Percentiles rank a stretch among this genome's conserved stretches.
Evolutionary conservation across 2,329 filamentous ascomycete genomes (phyloP).

Genomic region (Diaporthe longicolla): DNA sequence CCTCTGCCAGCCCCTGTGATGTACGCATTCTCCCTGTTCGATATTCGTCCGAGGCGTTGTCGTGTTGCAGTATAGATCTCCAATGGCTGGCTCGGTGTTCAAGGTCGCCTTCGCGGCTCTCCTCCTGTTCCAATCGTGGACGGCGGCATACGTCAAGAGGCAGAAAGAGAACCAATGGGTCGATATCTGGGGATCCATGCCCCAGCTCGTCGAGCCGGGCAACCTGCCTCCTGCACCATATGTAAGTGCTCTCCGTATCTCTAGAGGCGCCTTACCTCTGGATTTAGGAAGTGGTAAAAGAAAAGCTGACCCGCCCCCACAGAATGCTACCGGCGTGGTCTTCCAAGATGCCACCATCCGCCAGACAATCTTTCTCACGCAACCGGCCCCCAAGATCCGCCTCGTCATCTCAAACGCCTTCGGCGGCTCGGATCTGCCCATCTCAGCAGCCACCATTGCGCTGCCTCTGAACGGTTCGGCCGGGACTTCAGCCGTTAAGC

Average conservation of each 20-base stretch:
- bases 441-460: conserved; percentile 70
- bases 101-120: conserved; percentile 37
- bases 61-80: conserved; percentile 10
- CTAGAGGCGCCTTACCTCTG: not conserved
- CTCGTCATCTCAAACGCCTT: conserved; percentile 75
- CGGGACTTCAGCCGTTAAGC: conserved; percentile 63
- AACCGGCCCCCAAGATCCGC: conserved; percentile 66
- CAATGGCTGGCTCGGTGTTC: conserved; percentile 31
- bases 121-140: conserved; percentile 35
- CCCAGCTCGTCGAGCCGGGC: conserved; percentile 70
- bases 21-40: not conserved
- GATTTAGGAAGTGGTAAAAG: not conserved
- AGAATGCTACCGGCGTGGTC: conserved; percentile 67
- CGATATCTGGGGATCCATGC: conserved; percentile 74
- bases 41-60: not conserved
- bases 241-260: conserved; percentile 52
- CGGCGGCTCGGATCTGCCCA: conserved; percentile 68
- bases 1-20: not conserved
- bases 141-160: conserved; percentile 27
- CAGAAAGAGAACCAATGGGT: conserved; percentile 64
- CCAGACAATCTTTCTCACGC: conserved; percentile 71
- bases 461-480: conserved; percentile 63
- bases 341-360: conserved; percentile 73
- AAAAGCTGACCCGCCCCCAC: conserved; percentile 40
- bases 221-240: conserved; percentile 72